Conservation (phyloP, 176 grass and related monocot genomes). For the Avena insularis region DNA sequence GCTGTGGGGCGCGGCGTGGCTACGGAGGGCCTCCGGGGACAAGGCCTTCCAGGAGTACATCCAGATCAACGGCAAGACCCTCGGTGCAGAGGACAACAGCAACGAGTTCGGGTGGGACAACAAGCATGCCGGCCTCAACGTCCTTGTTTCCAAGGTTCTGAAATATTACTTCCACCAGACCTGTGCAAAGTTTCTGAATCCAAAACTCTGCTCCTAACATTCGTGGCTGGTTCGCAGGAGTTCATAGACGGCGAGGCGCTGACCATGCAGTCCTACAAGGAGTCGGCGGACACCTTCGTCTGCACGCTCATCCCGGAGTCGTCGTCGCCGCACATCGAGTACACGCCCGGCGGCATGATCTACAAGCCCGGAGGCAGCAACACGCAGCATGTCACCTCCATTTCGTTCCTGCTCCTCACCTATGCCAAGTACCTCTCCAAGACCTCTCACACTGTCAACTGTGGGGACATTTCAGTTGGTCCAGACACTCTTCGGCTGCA, state of each 20-base stretch:
- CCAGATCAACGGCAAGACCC: constrained; percentile 88
- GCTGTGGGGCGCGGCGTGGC: constrained; percentile 96
- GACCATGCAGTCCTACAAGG: constrained; percentile 84
- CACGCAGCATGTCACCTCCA: constrained; percentile 96
- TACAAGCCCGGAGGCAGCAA: constrained; percentile 97
- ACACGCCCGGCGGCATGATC: constrained; percentile 83
- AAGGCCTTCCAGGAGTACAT: constrained; percentile 81
- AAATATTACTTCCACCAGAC: not conserved
- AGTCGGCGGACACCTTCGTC: constrained; percentile 81
- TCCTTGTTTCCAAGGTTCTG: constrained; percentile 79
- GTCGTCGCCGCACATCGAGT: constrained; percentile 77
- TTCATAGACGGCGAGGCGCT: constrained; percentile 79
- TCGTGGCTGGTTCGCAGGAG: constrained; percentile 50
- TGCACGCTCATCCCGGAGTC: constrained; percentile 94
- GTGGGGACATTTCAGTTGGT: constrained; percentile 69
- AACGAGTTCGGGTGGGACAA: constrained; percentile 98
- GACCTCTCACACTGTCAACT: constrained; percentile 80
- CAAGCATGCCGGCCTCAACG: constrained; percentile 95
- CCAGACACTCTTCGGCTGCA: constrained; percentile 61
- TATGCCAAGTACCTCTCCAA: constrained; percentile 89
- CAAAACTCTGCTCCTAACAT: not conserved
- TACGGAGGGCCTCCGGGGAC: constrained; percentile 72
- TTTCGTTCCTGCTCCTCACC: constrained; percentile 83
- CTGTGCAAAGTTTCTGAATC: not conserved
- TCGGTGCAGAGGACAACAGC: constrained; percentile 82